phyloP scores from a whole-genome alignment of 1,284 basidiomycete species.

The Schizophyllum commune region DNA sequence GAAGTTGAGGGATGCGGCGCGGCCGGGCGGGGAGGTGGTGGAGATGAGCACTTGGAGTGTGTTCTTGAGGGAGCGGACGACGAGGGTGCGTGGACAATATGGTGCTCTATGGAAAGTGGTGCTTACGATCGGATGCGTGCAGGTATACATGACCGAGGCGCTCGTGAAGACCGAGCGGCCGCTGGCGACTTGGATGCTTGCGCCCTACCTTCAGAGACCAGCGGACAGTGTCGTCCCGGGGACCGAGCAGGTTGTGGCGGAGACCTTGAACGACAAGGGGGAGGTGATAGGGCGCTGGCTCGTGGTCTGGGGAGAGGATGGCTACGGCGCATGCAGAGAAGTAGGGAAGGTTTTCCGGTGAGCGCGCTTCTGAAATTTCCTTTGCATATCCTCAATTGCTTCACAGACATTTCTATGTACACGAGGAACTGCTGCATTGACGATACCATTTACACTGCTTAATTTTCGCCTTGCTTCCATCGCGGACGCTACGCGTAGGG shows the following conservation, averaged over 20 bases:
- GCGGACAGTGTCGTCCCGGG: constrained; percentile 32
- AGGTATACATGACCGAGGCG: constrained; percentile 71
- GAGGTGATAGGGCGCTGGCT: constrained; percentile 69
- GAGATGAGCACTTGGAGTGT: constrained; percentile 69
- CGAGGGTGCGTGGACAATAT: constrained; percentile 24
- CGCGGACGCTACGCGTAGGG: no score
- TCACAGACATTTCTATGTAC: constrained; percentile 75
- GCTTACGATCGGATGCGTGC: constrained; percentile 4
- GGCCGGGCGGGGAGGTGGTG: constrained; percentile 41
- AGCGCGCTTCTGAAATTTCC: constrained; percentile 14
- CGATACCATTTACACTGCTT: not conserved
- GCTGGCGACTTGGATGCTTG: constrained; percentile 79
- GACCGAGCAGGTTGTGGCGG: constrained; percentile 68
- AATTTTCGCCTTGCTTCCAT: not conserved
- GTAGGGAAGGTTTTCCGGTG: constrained; percentile 59
- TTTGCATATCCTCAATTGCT: constrained; percentile 1
- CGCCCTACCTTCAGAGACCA: constrained; percentile 43
- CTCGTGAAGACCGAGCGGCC: constrained; percentile 62
- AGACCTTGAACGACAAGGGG: constrained; percentile 59
- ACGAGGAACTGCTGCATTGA: constrained; percentile 59
- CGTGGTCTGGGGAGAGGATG: constrained; percentile 62
- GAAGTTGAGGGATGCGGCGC: constrained; percentile 28
- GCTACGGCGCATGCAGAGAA: constrained; percentile 50
- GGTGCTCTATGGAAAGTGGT: not conserved
- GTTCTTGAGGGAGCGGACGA: constrained; percentile 47